These are phyloP conservation scores for Pleurostoma richardsiae DNA, from an alignment of 2,329 filamentous ascomycete species.

Conservation along the genomic window DNA sequence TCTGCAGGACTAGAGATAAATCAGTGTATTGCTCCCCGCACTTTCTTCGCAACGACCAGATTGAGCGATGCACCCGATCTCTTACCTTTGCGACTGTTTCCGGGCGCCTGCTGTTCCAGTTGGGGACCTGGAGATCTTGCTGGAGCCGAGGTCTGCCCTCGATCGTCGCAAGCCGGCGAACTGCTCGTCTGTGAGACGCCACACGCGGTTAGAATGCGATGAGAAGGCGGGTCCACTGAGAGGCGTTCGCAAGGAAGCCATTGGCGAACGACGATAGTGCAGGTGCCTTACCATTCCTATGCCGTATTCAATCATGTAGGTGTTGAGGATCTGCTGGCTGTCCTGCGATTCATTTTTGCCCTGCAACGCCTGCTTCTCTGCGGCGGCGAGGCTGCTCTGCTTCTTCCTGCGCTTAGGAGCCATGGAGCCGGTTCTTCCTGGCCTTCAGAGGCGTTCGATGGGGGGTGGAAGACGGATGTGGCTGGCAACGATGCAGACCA, in stretches of 20 bases:
- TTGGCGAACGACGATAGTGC: too few relatives aligned
- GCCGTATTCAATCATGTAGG: conserved; percentile 31
- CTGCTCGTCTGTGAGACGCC: conserved; percentile 1
- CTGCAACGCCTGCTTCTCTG: conserved; percentile 18
- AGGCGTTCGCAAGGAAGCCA: too few relatives aligned
- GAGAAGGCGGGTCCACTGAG: too few relatives aligned
- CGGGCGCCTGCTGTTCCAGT: not conserved
- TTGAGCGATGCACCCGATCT: not conserved
- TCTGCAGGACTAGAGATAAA: too few relatives aligned
- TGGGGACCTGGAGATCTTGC: not conserved
- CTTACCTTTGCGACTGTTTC: not conserved
- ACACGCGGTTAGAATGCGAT: too few relatives aligned
- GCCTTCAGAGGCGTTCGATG: too few relatives aligned
- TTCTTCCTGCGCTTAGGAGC: too few relatives aligned
- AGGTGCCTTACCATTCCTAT: conserved; percentile 27
- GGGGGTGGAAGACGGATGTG: too few relatives aligned
- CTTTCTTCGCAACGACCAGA: not conserved
- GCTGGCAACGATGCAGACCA: too few relatives aligned
- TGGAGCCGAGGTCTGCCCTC: not conserved
- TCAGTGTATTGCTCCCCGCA: too few relatives aligned
- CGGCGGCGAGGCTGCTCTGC: conserved; percentile 13
- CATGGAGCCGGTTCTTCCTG: too few relatives aligned
- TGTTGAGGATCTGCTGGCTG: conserved; percentile 34
- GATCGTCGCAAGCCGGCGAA: not conserved
- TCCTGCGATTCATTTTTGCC: conserved; percentile 35